Conservation (phyloP, 345 rosid species). For the Hibiscus tridactylites region DNA sequence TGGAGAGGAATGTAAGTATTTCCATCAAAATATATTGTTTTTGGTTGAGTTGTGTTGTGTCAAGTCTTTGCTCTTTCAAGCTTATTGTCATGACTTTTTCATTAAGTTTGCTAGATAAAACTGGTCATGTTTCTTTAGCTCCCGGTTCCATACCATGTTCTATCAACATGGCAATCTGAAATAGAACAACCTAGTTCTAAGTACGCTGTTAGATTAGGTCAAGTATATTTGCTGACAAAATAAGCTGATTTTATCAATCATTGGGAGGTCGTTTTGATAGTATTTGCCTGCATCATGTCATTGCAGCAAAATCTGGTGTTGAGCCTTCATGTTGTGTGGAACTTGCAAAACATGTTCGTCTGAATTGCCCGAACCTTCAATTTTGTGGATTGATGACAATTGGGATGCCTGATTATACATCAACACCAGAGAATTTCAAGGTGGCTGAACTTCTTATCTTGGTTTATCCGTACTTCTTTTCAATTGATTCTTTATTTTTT, state of each 20-base stretch:
- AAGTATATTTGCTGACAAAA: background rate
- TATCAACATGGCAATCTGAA: background rate
- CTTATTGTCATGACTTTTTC: background rate
- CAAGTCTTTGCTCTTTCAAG: background rate
- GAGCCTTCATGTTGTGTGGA: constrained; percentile 77
- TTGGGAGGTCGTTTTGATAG: background rate
- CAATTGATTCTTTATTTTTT: background rate
- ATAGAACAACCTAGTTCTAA: background rate
- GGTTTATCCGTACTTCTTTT: background rate
- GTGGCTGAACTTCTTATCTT: constrained; percentile 20
- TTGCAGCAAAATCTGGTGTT: constrained; percentile 85
- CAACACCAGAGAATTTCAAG: constrained; percentile 96
- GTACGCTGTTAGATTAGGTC: background rate
- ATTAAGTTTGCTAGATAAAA: background rate
- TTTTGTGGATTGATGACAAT: constrained; percentile 91
- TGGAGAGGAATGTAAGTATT: constrained; percentile 85
- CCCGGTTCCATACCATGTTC: background rate
- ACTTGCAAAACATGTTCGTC: constrained; percentile 62
- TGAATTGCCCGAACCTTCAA: constrained; percentile 66
- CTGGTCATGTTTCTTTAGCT: background rate
- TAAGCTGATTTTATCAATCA: background rate
- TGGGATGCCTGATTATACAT: constrained; percentile 84
- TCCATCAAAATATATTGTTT: background rate
- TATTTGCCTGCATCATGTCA: constrained; percentile 7
- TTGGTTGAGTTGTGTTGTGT: background rate